A percentile compares a stretch with the other conserved stretches of the same genome.
These are phyloP conservation scores for Geotrichum armillariae DNA, from an alignment of 1,139 yeast species.

Conservation along the genomic window DNA sequence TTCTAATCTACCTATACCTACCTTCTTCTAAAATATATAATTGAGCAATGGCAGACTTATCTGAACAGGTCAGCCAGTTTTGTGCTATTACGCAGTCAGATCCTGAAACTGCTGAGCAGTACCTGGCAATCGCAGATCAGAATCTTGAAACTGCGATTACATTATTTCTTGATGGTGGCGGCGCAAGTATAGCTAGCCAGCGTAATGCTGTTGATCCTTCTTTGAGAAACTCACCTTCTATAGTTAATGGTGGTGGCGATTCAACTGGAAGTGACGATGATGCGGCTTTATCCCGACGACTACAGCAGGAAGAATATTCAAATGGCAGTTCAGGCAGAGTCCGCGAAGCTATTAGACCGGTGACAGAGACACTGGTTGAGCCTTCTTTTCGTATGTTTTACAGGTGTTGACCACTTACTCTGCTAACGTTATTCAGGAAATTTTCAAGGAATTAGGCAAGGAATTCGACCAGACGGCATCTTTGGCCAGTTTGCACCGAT, in stretches of 20 bases:
- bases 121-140: constrained; percentile 75
- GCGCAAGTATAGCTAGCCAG: constrained; percentile 40
- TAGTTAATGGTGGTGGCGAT: constrained; percentile 19
- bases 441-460: too few relatives aligned
- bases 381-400: constrained; percentile 31
- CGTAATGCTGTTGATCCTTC: background rate
- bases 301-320: constrained; percentile 58
- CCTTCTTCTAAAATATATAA: too few relatives aligned
- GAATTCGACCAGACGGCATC: constrained; percentile 31
- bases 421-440: too few relatives aligned
- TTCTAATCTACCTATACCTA: too few relatives aligned
- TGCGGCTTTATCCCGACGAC: constrained; percentile 59
- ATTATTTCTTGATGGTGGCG: constrained; percentile 76
- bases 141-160: constrained; percentile 85
- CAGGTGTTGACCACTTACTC: too few relatives aligned
- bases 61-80: constrained; percentile 65
- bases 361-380: constrained; percentile 76
- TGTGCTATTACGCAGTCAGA: constrained; percentile 85
- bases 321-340: constrained; percentile 50
- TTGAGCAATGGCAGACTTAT: too few relatives aligned
- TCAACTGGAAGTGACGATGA: constrained; percentile 42
- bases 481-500: constrained; percentile 49
- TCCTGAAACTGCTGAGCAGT: constrained; percentile 68
- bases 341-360: constrained; percentile 75
- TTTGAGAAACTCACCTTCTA: background rate